Evolutionary conservation across 805 yeast species (phyloP), one percentile per base, ranked within the genome.

Genomic region (Jamesozyma spencerorum): DNA sequence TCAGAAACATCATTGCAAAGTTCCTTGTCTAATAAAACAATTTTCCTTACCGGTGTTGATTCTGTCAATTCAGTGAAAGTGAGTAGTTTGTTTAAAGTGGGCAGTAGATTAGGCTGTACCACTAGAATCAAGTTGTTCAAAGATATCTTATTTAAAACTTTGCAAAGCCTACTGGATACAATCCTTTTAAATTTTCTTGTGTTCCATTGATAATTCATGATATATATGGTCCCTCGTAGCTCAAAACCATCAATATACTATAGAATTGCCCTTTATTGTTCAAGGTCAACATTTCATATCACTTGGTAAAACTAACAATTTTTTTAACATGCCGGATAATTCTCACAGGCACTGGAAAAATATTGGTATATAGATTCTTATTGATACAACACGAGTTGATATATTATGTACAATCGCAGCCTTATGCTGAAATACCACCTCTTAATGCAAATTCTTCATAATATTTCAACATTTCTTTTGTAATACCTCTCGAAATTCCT

Each of bases 381-480:
- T n/a, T n/a, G n/a, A n/a, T n/a, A n/a, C n/a, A n/a, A n/a, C n/a
- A n/a, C n/a, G n/a, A n/a, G n/a, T n/a, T n/a, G n/a, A n/a, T n/a
- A n/a, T n/a, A n/a, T n/a, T n/a, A n/a, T n/a, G n/a, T n/a, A n/a
- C n/a, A n/a, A n/a, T n/a, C n/a, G n/a, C n/a, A n/a, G n/a, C n/a
- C 26, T 20, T 34, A 57, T 5, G 55, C 54, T 20, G 63, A 53
- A 2, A 64, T 49, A 12, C 72, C 71, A 48, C 69, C 58, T 53
- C 68, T 64, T 6, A 55, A 49, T 5, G 70, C 68, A 51, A 69
- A 70, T 4, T 68, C 75, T 45, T 65, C 65, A 56, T 83, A 90
- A 48, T 85, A 88, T 2, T 70, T 74, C 26, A 88, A 55, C 96
- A 90, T 86, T 18, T 85, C 95, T 10, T 69, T 68, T 0, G 95